Evolutionary conservation across 257 asterid species (phyloP), one percentile per base, ranked within the genome.

Genomic region (Craterostigma plantagineum): DNA sequence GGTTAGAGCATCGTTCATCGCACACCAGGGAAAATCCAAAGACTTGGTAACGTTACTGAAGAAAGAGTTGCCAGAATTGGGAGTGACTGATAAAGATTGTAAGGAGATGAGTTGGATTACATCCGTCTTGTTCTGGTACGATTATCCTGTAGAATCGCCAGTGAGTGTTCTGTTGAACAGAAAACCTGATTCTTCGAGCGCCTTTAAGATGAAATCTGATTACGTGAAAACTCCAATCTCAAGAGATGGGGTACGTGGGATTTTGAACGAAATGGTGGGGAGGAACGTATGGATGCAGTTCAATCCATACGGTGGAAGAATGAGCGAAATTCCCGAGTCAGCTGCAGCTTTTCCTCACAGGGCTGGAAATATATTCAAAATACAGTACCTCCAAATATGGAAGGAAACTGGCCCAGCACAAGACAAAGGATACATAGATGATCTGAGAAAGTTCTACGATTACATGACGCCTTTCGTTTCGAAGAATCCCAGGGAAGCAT

Each of bases 341-440:
- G 56, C 16, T 13, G 55, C 64, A 0, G 65, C 75, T 10, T 71
- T 71, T 33, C 79, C 79, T 0, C 79, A 71, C 16, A 41, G 72
- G 1, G 53, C 41, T 4, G 76, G 70, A 1, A 55, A 35, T 33
- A 47, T 67, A 3, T 63, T 40, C 67, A 71, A 63, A 52, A 57
- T 64, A 7, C 76, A 67, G 50, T 67, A 67, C 33, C 41, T 41
- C 0, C 50, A 34, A 9, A 48, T 33, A 38, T 66, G 74, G 74
- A 18, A 43, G 3, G 66, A 53, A 13, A 41, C 16, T 43, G 71
- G 65, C n/a, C 13, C 7, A 3, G 63, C 16, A 27, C 62, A 56
- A 6, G 62, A 58, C 8, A 54, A 42, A 0, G 47, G 61, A 0
- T 44, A 54, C 43, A 12, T 69, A 7, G 17, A 39, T 1, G 48